Evolutionary conservation across 352 stramenopile genomes (phyloP).

Genomic region (Pythium insidiosum): DNA sequence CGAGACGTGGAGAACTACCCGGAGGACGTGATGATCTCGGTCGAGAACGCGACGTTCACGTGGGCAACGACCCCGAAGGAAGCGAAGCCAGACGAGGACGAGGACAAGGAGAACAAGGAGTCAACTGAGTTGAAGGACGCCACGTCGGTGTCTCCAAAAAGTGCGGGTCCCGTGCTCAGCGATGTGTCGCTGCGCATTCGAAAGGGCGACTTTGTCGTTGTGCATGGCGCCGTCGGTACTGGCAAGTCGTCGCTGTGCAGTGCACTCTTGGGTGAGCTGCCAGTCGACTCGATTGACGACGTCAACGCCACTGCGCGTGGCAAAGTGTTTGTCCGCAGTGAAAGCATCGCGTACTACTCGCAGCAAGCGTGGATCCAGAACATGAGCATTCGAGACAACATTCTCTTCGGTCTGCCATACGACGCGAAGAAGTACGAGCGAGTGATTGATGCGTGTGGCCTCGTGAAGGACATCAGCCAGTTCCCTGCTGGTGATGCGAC

Average conservation of each 20-base stretch:
- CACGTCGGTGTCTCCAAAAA: too few species aligned
- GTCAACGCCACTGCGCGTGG: too few species aligned
- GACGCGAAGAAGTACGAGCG: conserved; percentile 38
- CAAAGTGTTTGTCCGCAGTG: conserved; percentile 26
- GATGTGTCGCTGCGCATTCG: conserved; percentile 31
- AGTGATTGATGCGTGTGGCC: conserved; percentile 72
- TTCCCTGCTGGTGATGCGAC: conserved; percentile 85
- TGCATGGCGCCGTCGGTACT: conserved; percentile 31
- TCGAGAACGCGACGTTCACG: conserved; percentile 3
- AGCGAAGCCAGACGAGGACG: too few species aligned
- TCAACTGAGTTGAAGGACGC: too few species aligned
- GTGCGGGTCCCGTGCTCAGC: conserved; percentile 24
- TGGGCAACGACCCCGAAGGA: neutral
- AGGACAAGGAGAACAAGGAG: too few species aligned
- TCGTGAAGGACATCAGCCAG: conserved; percentile 77
- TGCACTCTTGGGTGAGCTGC: conserved; percentile 70
- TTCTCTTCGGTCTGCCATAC: conserved; percentile 85
- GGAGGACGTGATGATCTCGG: conserved; percentile 2
- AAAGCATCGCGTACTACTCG: conserved; percentile 55
- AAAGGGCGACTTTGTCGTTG: conserved; percentile 31
- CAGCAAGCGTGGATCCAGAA: conserved; percentile 96
- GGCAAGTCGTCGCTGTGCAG: conserved; percentile 43
- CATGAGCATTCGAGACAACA: conserved; percentile 90
- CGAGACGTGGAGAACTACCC: conserved; percentile 1
- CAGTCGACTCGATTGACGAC: conserved; percentile 20